Evolutionary conservation across 2,329 filamentous ascomycete genomes (phyloP).

Genomic region (Cercospora brassicicola): DNA sequence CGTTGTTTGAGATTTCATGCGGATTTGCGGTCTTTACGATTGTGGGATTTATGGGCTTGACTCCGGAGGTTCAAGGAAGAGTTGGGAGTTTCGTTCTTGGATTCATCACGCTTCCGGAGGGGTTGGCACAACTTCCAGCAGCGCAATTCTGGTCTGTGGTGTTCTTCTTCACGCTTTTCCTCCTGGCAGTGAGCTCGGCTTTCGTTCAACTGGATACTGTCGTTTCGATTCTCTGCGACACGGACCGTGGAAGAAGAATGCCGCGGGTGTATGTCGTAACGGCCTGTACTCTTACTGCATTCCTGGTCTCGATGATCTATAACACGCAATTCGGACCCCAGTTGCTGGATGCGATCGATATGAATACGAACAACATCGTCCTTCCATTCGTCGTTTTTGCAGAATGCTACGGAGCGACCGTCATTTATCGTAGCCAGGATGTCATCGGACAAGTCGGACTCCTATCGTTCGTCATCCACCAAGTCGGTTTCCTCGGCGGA

Average conservation of each 20-base stretch:
- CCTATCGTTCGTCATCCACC: conserved; percentile 48
- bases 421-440: conserved; percentile 54
- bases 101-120: conserved; percentile 58
- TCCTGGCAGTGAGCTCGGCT: conserved; percentile 44
- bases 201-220: conserved; percentile 59
- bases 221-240: conserved; percentile 38
- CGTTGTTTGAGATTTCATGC: conserved; percentile 57
- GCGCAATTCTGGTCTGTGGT: conserved; percentile 60
- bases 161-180: conserved; percentile 59
- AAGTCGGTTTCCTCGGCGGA: conserved; percentile 55
- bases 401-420: conserved; percentile 55
- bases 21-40: conserved; percentile 57
- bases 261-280: conserved; percentile 36
- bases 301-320: conserved; percentile 57
- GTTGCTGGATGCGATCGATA: conserved; percentile 56
- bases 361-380: conserved; percentile 57
- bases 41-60: conserved; percentile 48
- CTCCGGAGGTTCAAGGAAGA: conserved; percentile 44
- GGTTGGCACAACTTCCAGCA: conserved; percentile 57
- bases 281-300: conserved; percentile 50
- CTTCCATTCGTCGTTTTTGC: conserved; percentile 58
- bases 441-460: conserved; percentile 50
- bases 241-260: conserved; percentile 2
- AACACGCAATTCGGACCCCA: conserved; percentile 60
- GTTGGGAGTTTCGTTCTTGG: conserved; percentile 59